Base-by-base conservation (phyloP, 345 rosid genomes). In the Ricinus communis region DNA sequence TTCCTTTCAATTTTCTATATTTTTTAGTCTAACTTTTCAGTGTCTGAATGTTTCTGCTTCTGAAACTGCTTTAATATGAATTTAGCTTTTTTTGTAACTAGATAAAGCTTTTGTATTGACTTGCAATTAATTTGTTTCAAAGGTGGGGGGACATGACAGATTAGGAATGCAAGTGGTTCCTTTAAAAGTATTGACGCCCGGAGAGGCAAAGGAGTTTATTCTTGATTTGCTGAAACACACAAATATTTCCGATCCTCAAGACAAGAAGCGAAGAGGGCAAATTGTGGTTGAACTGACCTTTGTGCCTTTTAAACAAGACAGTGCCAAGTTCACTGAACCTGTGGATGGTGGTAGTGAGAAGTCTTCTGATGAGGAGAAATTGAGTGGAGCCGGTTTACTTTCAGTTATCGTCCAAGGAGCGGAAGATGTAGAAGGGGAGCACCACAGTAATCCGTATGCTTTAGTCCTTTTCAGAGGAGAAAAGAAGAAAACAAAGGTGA, bases 141-240 rank as follows among this genome's bases (percentile, higher is more conserved):
- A 90, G 96, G 93, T 90, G 0, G 93, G 96, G n/a, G 81, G 79
- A 28, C 90, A 90, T 38, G 96, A 90, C 77, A 77, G 82, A 59
- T 75, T 90, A 68, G 96, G 96, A 78, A 90, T 83, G 89, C 96
- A 88, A 70, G 62, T 84, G 53, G 71, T 90, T 46, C 93, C 93
- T 1, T 72, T 90, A 75, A 82, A 87, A 53, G 66, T 62, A 59
- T 74, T 90, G 30, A 72, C 79, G 8, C 76, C 88, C 12, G 72
- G 84, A 4, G 91, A 88, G 75, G 83, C 71, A 16, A 83, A 68
- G 74, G 82, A 38, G 50, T 84, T 90, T 53, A 84, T 74, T 64
- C 86, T 90, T 22, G 91, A 88, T 70, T 82, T 90, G 80, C 83
- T 88, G 45, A 87, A 84, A 85, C 80, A 87, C 74, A 80, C 96